These are phyloP conservation scores for Lomentospora prolificans DNA, from an alignment of 2,329 filamentous ascomycete genomes.

Conservation along the genomic window DNA sequence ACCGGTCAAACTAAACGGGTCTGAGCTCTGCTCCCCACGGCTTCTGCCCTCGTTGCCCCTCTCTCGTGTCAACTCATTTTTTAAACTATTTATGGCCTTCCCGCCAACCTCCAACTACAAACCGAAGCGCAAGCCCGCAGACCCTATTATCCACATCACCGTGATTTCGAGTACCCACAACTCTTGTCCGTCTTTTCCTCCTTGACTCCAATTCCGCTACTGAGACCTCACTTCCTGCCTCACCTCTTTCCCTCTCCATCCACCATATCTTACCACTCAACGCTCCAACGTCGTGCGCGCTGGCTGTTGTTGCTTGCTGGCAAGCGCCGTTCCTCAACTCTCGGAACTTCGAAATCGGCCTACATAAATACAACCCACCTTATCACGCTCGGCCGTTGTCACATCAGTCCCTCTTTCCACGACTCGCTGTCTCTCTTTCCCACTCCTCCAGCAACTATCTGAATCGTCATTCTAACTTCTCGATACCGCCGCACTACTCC, in stretches of 20 bases:
- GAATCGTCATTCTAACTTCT: too few relatives aligned
- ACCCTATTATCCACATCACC: background rate
- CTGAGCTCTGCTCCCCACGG: background rate
- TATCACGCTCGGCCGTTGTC: background rate
- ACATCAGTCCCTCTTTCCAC: background rate
- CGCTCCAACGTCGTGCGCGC: too few relatives aligned
- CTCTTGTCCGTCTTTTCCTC: background rate
- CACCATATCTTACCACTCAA: background rate
- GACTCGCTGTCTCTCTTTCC: too few relatives aligned
- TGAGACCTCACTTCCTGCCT: background rate
- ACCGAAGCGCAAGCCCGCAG: background rate
- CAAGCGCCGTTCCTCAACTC: background rate
- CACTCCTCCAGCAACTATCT: too few relatives aligned
- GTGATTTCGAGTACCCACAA: background rate
- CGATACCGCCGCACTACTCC: background rate
- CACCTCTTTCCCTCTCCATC: background rate
- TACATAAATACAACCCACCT: background rate
- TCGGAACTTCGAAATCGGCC: background rate
- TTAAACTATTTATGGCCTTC: background rate
- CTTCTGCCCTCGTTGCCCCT: background rate
- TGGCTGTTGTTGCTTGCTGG: background rate
- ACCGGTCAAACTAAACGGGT: background rate
- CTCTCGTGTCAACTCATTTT: background rate
- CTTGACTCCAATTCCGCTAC: background rate
- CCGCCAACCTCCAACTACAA: background rate